Evolutionary conservation across 108 stramenopile genomes (phyloP).

Genomic region (Pseudonitzschia multistriata): DNA sequence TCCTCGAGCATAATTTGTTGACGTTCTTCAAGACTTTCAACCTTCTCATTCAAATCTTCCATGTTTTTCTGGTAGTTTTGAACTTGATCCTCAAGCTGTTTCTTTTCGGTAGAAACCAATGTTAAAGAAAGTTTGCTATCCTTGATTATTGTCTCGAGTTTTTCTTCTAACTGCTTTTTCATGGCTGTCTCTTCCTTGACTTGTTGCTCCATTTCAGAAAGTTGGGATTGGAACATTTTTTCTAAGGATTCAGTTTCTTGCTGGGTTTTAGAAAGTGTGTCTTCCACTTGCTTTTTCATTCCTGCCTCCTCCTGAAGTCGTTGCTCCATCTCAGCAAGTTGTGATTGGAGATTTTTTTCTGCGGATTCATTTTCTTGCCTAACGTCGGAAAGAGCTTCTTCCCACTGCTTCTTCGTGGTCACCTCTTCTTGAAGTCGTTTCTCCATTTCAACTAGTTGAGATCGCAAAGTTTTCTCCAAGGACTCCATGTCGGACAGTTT

Average conservation of each 20-base stretch:
- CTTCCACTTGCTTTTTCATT: no score
- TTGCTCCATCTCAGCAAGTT: background rate
- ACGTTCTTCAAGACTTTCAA: background rate
- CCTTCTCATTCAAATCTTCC: background rate
- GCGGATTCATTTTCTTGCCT: background rate
- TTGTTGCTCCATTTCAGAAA: constrained; percentile 8
- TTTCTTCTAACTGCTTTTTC: constrained; percentile 3
- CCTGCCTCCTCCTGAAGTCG: background rate
- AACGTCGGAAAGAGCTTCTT: background rate
- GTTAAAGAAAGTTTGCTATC: constrained; percentile 4
- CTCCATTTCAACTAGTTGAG: background rate
- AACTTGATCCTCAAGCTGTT: background rate
- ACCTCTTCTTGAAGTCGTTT: constrained; percentile 9
- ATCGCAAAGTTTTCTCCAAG: background rate
- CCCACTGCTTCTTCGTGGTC: background rate
- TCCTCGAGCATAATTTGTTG: constrained; percentile 6
- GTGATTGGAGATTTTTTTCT: background rate
- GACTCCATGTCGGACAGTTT: background rate
- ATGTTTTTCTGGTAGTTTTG: background rate
- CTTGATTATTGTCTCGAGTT: background rate
- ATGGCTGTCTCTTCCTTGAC: background rate
- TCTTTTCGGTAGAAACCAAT: background rate
- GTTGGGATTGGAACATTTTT: background rate
- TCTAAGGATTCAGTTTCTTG: background rate
- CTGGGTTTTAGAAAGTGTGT: background rate